Percentiles rank a stretch among this genome's conserved stretches.
Evolutionary conservation across 2,329 filamentous ascomycete genomes (phyloP).

Genomic region (Talaromyces sp.): DNA sequence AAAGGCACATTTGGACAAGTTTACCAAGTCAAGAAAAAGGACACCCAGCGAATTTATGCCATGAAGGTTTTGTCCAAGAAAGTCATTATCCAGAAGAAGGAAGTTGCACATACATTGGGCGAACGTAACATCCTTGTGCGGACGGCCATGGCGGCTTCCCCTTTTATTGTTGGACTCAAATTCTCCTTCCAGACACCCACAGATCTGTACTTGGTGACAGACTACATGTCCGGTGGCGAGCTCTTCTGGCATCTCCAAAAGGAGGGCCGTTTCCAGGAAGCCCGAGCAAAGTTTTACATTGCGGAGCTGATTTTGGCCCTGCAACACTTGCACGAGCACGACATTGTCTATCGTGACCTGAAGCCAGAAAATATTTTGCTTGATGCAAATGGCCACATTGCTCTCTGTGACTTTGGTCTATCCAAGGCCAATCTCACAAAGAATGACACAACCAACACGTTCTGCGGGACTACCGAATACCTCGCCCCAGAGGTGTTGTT

Average conservation of each 20-base stretch:
- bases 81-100: constrained; percentile 99
- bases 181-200: constrained; percentile 98
- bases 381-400: constrained; percentile 96
- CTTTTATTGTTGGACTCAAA: constrained; percentile 96
- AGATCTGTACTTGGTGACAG: constrained; percentile 95
- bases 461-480: constrained; percentile 97
- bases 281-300: constrained; percentile 96
- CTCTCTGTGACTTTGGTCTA: constrained; percentile 92
- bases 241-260: constrained; percentile 98
- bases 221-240: constrained; percentile 99
- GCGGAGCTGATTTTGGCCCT: constrained; percentile 93
- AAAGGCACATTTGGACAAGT: constrained; percentile 98
- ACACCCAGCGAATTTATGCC: constrained; percentile 91
- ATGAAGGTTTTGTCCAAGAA: constrained; percentile 99
- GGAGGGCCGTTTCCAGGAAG: constrained; percentile 91
- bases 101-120: constrained; percentile 93
- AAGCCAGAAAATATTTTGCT: constrained; percentile 97
- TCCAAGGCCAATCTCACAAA: constrained; percentile 97
- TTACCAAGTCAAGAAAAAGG: constrained; percentile 96
- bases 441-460: constrained; percentile 97
- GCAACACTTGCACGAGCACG: constrained; percentile 90
- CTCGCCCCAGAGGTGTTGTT: constrained; percentile 90
- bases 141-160: constrained; percentile 90
- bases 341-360: constrained; percentile 95
- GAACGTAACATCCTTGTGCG: constrained; percentile 96